These are phyloP conservation scores for Nicotiana tabacum DNA, from an alignment of 257 asterid species.

Conservation along the genomic window DNA sequence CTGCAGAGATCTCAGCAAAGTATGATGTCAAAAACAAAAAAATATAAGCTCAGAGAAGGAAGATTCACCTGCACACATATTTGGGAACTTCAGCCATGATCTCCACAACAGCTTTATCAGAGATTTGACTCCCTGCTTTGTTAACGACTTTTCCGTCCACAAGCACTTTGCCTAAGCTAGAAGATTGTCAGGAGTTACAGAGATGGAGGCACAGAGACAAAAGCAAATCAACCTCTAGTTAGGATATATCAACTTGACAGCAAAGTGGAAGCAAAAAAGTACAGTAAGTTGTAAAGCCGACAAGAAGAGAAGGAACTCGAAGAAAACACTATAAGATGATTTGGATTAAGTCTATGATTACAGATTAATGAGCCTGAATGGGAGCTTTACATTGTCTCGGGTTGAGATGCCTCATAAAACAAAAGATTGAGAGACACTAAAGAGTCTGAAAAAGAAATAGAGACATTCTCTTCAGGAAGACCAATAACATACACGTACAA, in stretches of 20 bases:
- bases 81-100: constrained; percentile 95
- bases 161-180: constrained; percentile 70
- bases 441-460: background rate
- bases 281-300: background rate
- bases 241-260: constrained; percentile 1
- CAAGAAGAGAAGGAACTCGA: background rate
- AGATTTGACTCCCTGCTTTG: constrained; percentile 85
- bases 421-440: background rate
- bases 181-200: constrained; percentile 2
- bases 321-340: background rate
- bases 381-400: background rate
- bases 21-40: background rate
- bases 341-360: background rate
- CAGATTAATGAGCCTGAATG: background rate
- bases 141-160: constrained; percentile 87
- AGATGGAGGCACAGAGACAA: background rate
- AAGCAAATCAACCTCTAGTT: background rate
- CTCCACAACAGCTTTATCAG: constrained; percentile 80
- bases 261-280: background rate
- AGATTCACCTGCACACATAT: constrained; percentile 97
- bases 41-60: constrained; percentile 28
- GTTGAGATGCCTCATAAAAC: background rate
- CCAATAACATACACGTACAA: background rate
- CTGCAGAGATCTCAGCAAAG: constrained; percentile 2
- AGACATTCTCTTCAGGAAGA: background rate